Base-by-base conservation (phyloP, 1,284 basidiomycete species). In the Ustilago curta region DNA sequence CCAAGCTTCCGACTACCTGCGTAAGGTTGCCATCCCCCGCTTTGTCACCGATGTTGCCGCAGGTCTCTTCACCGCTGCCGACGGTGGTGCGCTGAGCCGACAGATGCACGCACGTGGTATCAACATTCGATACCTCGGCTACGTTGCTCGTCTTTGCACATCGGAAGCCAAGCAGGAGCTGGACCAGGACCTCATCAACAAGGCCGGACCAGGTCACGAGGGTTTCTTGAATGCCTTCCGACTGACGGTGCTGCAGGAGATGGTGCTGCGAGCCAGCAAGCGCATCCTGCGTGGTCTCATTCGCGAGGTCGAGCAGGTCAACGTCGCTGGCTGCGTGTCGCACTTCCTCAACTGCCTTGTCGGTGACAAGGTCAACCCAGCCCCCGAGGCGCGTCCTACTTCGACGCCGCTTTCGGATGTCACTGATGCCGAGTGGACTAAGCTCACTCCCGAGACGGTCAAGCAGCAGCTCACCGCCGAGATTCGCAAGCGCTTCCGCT, bases 281-380 rank as follows among this genome's bases (percentile, higher is more conserved):
- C 88, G 88, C 78, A 79, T 88, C 54, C 85, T 89, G 23, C 87
- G 87, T 54, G 59, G 77, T 8, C 82, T 88, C 48, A 54, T 84
- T 19, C 67, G 73, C 27, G 63, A 70, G 39, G 64, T 73, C 31
- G 65, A 65, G 25, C 64, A 68, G 35, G 62, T 68, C 35, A 60
- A 78, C 44, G 60, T 68, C 25, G 62, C 77, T 18, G 66, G 78
- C 6, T 78, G 77, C 64, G 67, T 83, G 59, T 87, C 88, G 16
- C 89, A 89, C 85, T 88, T 89, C 86, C 85, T 88, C 83, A 89
- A 89, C 85, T 89, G 88, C 74, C 85, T 89, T 6, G 78, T 89
- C n/a, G 88, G 88, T 51, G 76, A 85, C 9, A 79, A 78, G 8
- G 54, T 86, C 68, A 86, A 88, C 78, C 52, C 87, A 18, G 75